Base-by-base conservation (phyloP, 2,329 filamentous ascomycete genomes). In the Ophiostoma quercus region DNA sequence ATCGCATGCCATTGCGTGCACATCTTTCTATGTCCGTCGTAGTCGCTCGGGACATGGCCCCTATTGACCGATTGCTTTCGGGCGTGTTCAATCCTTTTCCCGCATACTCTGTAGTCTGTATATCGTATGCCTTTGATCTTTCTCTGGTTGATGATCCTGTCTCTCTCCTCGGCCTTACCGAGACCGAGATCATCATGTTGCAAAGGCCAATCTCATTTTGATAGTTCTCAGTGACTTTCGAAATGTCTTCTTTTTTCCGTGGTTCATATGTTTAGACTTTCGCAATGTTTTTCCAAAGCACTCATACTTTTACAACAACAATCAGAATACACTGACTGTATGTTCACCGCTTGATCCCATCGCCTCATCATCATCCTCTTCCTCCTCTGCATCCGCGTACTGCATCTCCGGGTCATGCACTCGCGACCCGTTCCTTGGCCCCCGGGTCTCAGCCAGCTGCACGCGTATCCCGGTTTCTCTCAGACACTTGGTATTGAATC, bases 341-440 rank as follows among this genome's bases (percentile, higher is more conserved):
- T 47, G 43, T 16, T 47, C 43, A 47, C 43, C 43, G 43, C 43
- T 47, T 47, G 43, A n/a, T 19, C 19, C 2, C 16, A 47, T 47
- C 43, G 14, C 3, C 14, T n/a, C 19, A 2, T 47, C 51, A 5
- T n/a, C 47, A 25, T 2, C 19, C 2, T 25, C 47, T n/a, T 54
- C 47, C 9, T 19, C 19, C 16, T 51, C 47, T 14, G 39, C 39
- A 14, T 3, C 39, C 11, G 39, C 39, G 34, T 25, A 57, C 51
- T 29, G 11, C 51, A 25, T 29, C n/a, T 57, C 22, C 22, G 22
- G 51, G 12, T 57, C 51, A 57, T 57, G 51, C 51, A 8, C 51
- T 57, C 22, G 51, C n/a, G 51, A 57, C 51, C 51, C n/a, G 51
- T 29, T 57, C n/a, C 51, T 57, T 25, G 51, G 22, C 51, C 51